phyloP scores from a whole-genome alignment of 305 asterid species.

The Rubia tinctorum region DNA sequence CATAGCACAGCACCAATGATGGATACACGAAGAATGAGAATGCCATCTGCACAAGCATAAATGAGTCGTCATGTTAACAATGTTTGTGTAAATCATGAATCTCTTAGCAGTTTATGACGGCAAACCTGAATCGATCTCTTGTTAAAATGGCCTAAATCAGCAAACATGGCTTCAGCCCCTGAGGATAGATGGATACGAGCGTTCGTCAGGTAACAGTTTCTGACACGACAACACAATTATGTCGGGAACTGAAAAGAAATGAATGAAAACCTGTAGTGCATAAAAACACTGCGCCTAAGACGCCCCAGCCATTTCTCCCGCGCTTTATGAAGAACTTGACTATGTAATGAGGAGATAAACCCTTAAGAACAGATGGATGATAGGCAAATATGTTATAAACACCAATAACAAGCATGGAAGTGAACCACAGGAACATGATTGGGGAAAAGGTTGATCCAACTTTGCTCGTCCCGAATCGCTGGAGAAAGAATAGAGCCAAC shows the following conservation, averaged over 20 bases:
- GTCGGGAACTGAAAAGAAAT: background rate
- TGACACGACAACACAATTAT: background rate
- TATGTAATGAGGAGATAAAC: constrained; percentile 49
- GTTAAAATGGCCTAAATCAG: constrained; percentile 43
- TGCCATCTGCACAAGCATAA: constrained; percentile 23
- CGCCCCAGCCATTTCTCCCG: constrained; percentile 40
- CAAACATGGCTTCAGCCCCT: constrained; percentile 43
- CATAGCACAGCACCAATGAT: constrained; percentile 27
- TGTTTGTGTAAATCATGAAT: too few species aligned
- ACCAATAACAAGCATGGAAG: constrained; percentile 38
- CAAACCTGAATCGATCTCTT: constrained; percentile 34
- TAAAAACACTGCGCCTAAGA: constrained; percentile 56
- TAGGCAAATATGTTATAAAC: constrained; percentile 38
- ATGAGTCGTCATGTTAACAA: background rate
- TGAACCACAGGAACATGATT: constrained; percentile 51
- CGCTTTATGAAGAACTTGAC: constrained; percentile 35
- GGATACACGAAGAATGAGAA: constrained; percentile 33
- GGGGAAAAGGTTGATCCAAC: constrained; percentile 54
- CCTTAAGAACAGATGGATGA: constrained; percentile 40
- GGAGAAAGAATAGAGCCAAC: constrained; percentile 39
- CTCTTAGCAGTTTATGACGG: background rate
- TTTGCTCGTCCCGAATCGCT: constrained; percentile 53
- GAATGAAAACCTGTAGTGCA: constrained; percentile 40
- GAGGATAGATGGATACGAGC: background rate
- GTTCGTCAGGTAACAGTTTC: background rate